Percentiles rank a stretch among this genome's conserved stretches.
These are phyloP conservation scores for Hibiscus syriacus DNA, from an alignment of 345 rosid species.

Conservation along the genomic window DNA sequence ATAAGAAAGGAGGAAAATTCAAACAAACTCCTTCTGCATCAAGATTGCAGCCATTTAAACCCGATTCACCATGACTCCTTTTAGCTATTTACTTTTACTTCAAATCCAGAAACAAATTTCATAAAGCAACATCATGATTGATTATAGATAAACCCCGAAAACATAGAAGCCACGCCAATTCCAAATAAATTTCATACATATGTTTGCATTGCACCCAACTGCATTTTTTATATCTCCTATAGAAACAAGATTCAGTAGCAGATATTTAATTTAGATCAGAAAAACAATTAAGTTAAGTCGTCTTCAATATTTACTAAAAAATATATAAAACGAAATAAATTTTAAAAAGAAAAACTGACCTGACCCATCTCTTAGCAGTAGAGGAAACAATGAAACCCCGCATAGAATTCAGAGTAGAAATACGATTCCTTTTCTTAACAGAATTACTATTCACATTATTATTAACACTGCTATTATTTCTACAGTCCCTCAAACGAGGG, in stretches of 20 bases:
- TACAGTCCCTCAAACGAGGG: slow-evolving; percentile 59
- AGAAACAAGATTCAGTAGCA: neutral
- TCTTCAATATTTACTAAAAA: neutral
- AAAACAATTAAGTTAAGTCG: neutral
- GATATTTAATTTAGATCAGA: neutral
- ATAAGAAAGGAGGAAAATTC: neutral
- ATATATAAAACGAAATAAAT: neutral
- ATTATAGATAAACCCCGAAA: neutral
- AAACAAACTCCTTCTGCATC: neutral
- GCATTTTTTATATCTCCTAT: neutral
- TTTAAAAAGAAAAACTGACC: slow-evolving; percentile 35
- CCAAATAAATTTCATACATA: neutral
- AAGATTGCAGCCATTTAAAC: neutral
- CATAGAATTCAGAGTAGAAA: slow-evolving; percentile 17
- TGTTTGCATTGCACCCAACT: neutral
- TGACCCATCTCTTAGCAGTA: slow-evolving; percentile 62
- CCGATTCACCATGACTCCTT: neutral
- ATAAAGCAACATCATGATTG: neutral
- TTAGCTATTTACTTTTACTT: neutral
- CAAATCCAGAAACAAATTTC: neutral
- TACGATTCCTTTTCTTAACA: slow-evolving; percentile 28
- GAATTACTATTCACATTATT: slow-evolving; percentile 18
- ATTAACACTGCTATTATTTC: slow-evolving; percentile 25
- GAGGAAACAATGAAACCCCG: slow-evolving; percentile 22
- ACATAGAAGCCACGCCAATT: neutral